phyloP scores from a whole-genome alignment of 23 red algal species.

The Gracilaria domingensis region DNA sequence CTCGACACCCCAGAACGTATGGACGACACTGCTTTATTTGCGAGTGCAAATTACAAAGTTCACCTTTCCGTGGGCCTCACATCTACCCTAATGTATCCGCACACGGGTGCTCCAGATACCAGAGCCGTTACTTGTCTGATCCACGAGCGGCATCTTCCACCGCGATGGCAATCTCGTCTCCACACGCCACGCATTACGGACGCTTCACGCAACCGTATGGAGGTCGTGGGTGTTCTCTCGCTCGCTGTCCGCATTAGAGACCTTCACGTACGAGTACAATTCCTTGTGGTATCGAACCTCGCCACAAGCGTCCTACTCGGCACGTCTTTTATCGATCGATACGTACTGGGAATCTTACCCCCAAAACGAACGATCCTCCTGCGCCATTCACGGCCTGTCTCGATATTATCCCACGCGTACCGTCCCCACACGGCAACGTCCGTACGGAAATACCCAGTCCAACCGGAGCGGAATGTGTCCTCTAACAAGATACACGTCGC shows the following conservation, averaged over 20 bases:
- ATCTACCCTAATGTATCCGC: background rate
- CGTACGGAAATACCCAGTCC: too few relatives aligned
- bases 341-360: background rate
- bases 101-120: background rate
- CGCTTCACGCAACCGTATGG: slow-evolving; percentile 26
- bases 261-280: background rate
- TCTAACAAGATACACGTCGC: slow-evolving; percentile 38
- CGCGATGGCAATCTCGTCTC: background rate
- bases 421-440: background rate
- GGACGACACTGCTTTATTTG: background rate
- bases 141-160: slow-evolving; percentile 7
- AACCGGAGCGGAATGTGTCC: background rate
- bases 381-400: background rate
- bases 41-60: background rate
- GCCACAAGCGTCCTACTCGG: background rate
- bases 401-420: background rate
- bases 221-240: background rate
- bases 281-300: background rate
- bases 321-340: background rate
- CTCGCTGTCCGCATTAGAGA: background rate
- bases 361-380: background rate
- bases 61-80: background rate
- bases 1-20: too few relatives aligned
- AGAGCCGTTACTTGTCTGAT: slow-evolving; percentile 14
- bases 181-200: background rate